Conservation (phyloP, 2,329 filamentous ascomycete species). For the Diaporthe caulivora region DNA sequence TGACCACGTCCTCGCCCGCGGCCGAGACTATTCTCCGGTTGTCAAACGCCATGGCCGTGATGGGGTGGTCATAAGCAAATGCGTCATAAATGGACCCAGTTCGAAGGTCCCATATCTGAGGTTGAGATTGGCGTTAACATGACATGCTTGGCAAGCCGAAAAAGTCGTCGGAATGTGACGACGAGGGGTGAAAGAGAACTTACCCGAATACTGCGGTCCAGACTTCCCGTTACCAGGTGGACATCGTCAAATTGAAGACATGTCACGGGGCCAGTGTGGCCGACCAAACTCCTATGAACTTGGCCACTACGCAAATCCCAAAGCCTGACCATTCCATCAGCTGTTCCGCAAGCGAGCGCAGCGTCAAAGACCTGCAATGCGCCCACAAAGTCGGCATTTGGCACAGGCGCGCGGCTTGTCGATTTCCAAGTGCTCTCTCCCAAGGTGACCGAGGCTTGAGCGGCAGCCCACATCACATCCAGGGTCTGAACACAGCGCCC, state of each 20-base stretch:
- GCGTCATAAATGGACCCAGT: slow-evolving; percentile 96
- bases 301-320: slow-evolving; percentile 98
- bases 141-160: neutral
- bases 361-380: slow-evolving; percentile 96
- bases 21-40: slow-evolving; percentile 88
- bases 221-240: slow-evolving; percentile 91
- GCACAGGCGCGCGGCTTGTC: slow-evolving; percentile 73
- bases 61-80: slow-evolving; percentile 91
- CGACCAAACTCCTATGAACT: slow-evolving; percentile 95
- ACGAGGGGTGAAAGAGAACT: slow-evolving; percentile 53
- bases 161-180: neutral
- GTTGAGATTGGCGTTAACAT: neutral
- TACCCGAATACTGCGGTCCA: slow-evolving; percentile 94
- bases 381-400: slow-evolving; percentile 90
- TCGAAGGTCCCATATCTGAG: slow-evolving; percentile 96
- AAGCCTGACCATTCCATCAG: slow-evolving; percentile 94
- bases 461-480: slow-evolving; percentile 97
- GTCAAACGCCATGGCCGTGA: slow-evolving; percentile 99
- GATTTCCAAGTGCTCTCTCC: slow-evolving; percentile 79
- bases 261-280: slow-evolving; percentile 94
- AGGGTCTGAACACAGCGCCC: slow-evolving; percentile 98
- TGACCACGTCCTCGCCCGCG: slow-evolving; percentile 92
- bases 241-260: slow-evolving; percentile 96
- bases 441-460: slow-evolving; percentile 82
- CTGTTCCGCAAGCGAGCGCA: slow-evolving; percentile 94